These are phyloP conservation scores for Sambucus nigra DNA, from an alignment of 129 eudicot species.

Conservation along the genomic window DNA sequence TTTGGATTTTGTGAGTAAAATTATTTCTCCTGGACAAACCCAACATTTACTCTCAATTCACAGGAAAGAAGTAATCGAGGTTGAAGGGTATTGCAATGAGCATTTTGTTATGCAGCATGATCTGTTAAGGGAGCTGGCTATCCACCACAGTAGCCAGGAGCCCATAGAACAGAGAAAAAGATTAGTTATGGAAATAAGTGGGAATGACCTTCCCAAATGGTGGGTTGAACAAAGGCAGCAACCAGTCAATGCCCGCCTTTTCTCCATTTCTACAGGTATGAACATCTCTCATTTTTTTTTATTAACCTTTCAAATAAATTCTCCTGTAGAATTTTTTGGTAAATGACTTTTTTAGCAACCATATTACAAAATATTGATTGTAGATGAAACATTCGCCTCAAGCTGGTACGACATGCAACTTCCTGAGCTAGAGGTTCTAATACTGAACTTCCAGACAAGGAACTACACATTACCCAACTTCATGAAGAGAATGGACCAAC, in stretches of 20 bases:
- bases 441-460: too few relatives aligned
- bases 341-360: too few relatives aligned
- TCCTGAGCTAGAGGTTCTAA: slow-evolving; percentile 32
- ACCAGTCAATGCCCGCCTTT: too few relatives aligned
- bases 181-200: slow-evolving; percentile 7
- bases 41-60: too few relatives aligned
- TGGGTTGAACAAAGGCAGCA: not conserved
- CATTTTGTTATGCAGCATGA: slow-evolving; percentile 16
- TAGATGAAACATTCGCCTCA: too few relatives aligned
- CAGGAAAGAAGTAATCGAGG: too few relatives aligned
- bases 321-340: too few relatives aligned
- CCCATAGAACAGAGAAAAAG: slow-evolving; percentile 4
- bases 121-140: slow-evolving; percentile 12
- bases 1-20: too few relatives aligned
- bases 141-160: slow-evolving; percentile 2
- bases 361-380: slow-evolving; percentile 1
- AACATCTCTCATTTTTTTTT: not conserved
- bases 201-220: slow-evolving; percentile 5
- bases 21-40: too few relatives aligned
- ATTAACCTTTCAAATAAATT: too few relatives aligned
- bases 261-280: not conserved
- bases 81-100: too few relatives aligned
- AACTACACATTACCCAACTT: slow-evolving; percentile 35
- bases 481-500: slow-evolving; percentile 18
- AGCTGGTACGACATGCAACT: slow-evolving; percentile 24